Conservation (phyloP, 805 yeast species). For the Ogataea minuta region DNA sequence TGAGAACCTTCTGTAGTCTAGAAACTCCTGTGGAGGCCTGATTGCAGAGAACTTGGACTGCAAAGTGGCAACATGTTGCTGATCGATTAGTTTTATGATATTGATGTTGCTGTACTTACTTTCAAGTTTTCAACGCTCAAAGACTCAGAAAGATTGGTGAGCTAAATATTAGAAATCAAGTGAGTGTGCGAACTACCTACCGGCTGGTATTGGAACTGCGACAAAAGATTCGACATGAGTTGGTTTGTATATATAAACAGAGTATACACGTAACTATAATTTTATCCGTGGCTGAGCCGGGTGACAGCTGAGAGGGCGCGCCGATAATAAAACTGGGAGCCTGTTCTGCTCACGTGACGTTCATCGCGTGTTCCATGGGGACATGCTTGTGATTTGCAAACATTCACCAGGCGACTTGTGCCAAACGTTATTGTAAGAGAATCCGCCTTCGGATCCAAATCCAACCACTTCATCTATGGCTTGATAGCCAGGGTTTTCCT, state of each 20-base stretch:
- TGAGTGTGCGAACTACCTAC: too few relatives aligned
- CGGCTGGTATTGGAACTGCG: constrained; percentile 39
- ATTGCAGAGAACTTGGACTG: constrained; percentile 67
- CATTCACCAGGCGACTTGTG: constrained; percentile 35
- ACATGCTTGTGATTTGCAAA: constrained; percentile 13
- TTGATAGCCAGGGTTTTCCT: not conserved
- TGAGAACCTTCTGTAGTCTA: constrained; percentile 83
- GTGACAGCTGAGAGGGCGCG: constrained; percentile 7
- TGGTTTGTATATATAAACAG: not conserved
- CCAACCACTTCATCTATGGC: constrained; percentile 27
- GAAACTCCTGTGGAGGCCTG: constrained; percentile 90
- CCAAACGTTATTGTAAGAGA: constrained; percentile 28
- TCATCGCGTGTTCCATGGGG: not conserved
- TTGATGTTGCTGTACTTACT: constrained; percentile 22
- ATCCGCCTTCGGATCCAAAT: constrained; percentile 37
- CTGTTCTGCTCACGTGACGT: constrained; percentile 4
- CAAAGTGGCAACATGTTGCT: constrained; percentile 41
- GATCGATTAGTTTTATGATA: not conserved
- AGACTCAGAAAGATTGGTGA: constrained; percentile 44
- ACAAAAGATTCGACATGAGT: constrained; percentile 29
- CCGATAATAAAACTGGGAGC: not conserved
- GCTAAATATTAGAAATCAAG: constrained; percentile 30
- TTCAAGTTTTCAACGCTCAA: constrained; percentile 49
- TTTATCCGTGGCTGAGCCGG: constrained; percentile 5
- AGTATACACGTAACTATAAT: constrained; percentile 15